Percentiles rank a stretch among this genome's conserved stretches.
These are phyloP conservation scores for Aplosporella prunicola DNA, from an alignment of 2,329 filamentous ascomycete genomes.

Conservation along the genomic window DNA sequence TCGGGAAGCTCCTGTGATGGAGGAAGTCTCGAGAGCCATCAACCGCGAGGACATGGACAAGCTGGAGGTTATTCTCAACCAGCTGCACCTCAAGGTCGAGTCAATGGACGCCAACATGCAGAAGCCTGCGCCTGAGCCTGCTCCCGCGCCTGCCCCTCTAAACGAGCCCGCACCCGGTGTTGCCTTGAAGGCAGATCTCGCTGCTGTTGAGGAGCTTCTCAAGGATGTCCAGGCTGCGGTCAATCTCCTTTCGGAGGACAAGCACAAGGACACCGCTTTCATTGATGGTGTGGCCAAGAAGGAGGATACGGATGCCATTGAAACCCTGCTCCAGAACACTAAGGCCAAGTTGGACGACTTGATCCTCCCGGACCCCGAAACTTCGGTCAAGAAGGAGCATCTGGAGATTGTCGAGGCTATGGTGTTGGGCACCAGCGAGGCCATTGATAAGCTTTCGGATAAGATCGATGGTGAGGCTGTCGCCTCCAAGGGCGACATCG, in stretches of 20 bases:
- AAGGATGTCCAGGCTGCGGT: conserved; percentile 52
- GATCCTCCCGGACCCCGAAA: conserved; percentile 53
- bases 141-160: conserved; percentile 29
- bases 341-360: conserved; percentile 83
- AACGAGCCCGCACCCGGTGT: conserved; percentile 29
- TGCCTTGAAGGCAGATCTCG: conserved; percentile 41
- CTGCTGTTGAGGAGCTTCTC: conserved; percentile 35
- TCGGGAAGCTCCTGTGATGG: conserved; percentile 21
- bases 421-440: conserved; percentile 65
- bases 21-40: conserved; percentile 35
- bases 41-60: conserved; percentile 71
- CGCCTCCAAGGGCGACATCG: conserved; percentile 70
- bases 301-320: conserved; percentile 83
- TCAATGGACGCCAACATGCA: conserved; percentile 52
- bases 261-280: conserved; percentile 13
- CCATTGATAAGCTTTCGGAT: conserved; percentile 55
- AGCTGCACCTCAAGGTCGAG: conserved; percentile 78
- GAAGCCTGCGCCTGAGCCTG: conserved; percentile 33
- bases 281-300: conserved; percentile 53
- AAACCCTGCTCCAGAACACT: conserved; percentile 80
- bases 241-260: conserved; percentile 32
- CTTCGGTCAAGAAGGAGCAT: conserved; percentile 54
- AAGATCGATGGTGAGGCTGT: conserved; percentile 55
- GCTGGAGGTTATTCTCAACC: conserved; percentile 71
- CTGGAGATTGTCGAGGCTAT: conserved; percentile 56